Evolutionary conservation across 352 stramenopile species (phyloP).

Genomic region (Achlya hypogyna): DNA sequence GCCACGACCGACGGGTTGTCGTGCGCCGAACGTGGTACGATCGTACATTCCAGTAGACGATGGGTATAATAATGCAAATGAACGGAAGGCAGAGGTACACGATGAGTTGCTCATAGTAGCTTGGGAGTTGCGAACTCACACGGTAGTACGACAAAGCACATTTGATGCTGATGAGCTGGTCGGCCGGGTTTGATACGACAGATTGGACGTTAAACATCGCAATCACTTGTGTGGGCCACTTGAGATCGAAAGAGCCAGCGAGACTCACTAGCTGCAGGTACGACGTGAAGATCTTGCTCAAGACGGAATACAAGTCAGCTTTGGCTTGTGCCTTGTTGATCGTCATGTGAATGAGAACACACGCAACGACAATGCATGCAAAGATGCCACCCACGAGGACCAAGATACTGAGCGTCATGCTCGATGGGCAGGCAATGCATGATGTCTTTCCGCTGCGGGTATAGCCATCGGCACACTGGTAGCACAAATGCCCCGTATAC

Average conservation of each 20-base stretch:
- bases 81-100: conserved; percentile 11
- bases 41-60: neutral
- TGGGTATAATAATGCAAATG: neutral
- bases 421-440: neutral
- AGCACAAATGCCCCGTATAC: conserved; percentile 15
- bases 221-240: conserved; percentile 5
- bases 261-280: conserved; percentile 15
- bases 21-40: neutral
- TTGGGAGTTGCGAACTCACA: neutral
- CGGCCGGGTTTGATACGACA: neutral
- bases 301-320: neutral
- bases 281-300: conserved; percentile 18
- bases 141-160: neutral
- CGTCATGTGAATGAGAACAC: conserved; percentile 9
- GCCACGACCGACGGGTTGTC: neutral
- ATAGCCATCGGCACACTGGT: conserved; percentile 14
- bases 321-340: conserved; percentile 10
- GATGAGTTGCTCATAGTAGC: conserved; percentile 13
- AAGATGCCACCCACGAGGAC: conserved; percentile 4
- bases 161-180: conserved; percentile 14
- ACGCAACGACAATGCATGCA: neutral
- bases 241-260: conserved; percentile 11
- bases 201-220: conserved; percentile 7
- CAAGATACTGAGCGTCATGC: neutral
- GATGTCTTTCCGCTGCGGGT: conserved; percentile 8